phyloP scores from a whole-genome alignment of 2,329 filamentous ascomycete species.

The Fonsecaea nubica region DNA sequence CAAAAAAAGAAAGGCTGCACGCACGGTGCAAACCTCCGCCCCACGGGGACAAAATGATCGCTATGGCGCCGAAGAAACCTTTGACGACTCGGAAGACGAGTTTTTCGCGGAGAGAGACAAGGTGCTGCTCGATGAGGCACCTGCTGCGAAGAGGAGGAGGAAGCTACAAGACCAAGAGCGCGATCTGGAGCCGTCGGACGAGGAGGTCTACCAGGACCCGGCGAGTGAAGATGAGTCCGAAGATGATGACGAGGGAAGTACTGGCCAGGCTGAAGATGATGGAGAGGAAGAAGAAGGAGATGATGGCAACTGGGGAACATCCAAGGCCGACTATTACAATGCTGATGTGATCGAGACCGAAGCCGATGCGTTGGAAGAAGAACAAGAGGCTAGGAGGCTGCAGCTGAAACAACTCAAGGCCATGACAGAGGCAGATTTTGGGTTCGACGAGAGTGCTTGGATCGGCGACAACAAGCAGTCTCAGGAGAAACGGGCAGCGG shows the following conservation, averaged over 20 bases:
- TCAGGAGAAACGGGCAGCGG: conserved; percentile 60
- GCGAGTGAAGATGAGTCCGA: conserved; percentile 47
- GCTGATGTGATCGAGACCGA: conserved; percentile 77
- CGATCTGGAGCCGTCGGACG: conserved; percentile 64
- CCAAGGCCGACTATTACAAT: conserved; percentile 90
- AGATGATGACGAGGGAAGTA: conserved; percentile 59
- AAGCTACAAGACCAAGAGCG: conserved; percentile 68
- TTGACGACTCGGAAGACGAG: conserved; percentile 93
- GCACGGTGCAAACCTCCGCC: conserved; percentile 36
- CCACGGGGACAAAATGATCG: conserved; percentile 41
- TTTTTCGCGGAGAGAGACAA: conserved; percentile 87
- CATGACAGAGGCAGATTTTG: conserved; percentile 91
- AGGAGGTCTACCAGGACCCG: conserved; percentile 63
- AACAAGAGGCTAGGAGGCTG: conserved; percentile 83
- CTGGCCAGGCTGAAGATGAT: conserved; percentile 68
- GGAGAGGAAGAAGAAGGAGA: conserved; percentile 62
- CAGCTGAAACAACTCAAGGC: conserved; percentile 89
- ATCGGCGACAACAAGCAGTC: conserved; percentile 59
- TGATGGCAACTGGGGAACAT: conserved; percentile 81
- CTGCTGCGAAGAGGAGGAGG: conserved; percentile 76
- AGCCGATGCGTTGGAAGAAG: conserved; percentile 83
- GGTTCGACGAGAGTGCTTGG: conserved; percentile 92
- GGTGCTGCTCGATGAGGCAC: conserved; percentile 82
- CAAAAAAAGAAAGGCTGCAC: conserved; percentile 72
- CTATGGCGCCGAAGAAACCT: conserved; percentile 67